Conservation (phyloP, 345 rosid genomes). For the Rhizophora mangle region DNA sequence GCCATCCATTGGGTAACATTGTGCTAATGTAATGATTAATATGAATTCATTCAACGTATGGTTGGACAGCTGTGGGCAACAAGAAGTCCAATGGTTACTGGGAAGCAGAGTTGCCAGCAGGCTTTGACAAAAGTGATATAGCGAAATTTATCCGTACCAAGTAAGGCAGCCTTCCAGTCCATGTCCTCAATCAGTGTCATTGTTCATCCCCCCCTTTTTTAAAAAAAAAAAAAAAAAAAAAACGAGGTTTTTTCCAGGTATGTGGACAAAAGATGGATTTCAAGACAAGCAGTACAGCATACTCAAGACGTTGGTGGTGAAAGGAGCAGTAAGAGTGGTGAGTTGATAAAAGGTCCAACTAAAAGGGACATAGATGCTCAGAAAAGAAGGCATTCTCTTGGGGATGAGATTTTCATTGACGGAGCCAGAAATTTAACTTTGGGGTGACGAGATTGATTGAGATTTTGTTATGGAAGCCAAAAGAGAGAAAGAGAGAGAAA, state of each 20-base stretch:
- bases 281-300: conserved; percentile 29
- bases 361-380: conserved; percentile 30
- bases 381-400: conserved; percentile 58
- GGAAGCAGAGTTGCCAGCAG: conserved; percentile 25
- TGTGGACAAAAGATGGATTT: conserved; percentile 15
- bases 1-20: not conserved
- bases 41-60: not conserved
- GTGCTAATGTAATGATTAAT: not conserved
- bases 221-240: too few species aligned
- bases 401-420: conserved; percentile 43
- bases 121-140: conserved; percentile 9
- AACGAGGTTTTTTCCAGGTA: conserved; percentile 12
- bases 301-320: conserved; percentile 15
- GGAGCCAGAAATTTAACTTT: too few species aligned
- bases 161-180: conserved; percentile 1
- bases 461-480: too few species aligned
- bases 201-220: not conserved
- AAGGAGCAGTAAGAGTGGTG: conserved; percentile 18
- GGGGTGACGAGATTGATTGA: too few species aligned
- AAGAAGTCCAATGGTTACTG: conserved; percentile 22
- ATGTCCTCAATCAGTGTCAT: not conserved
- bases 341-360: conserved; percentile 26
- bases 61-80: conserved; percentile 18
- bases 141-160: conserved; percentile 24
- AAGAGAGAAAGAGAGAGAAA: too few species aligned